A percentile compares a stretch with the other conserved stretches of the same genome.
phyloP scores from a whole-genome alignment of 257 asterid genomes.

The Solanum lycopersicoides region DNA sequence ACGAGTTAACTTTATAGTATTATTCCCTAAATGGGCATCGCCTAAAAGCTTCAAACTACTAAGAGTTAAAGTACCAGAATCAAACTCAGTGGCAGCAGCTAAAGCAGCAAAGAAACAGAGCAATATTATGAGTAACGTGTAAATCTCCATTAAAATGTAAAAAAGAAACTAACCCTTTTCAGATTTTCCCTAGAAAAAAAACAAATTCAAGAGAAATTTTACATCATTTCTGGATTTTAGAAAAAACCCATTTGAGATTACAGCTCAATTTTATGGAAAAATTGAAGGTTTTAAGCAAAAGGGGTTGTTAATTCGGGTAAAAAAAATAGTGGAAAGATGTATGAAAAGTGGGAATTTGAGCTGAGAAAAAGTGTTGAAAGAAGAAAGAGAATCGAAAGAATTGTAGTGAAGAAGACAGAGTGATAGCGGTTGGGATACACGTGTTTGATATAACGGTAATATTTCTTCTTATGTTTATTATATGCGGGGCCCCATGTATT shows the following conservation, averaged over 20 bases:
- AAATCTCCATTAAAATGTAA: conserved; percentile 1
- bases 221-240: neutral
- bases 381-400: conserved; percentile 37
- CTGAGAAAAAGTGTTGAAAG: conserved; percentile 1
- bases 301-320: neutral
- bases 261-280: neutral
- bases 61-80: conserved; percentile 45
- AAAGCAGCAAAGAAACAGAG: neutral
- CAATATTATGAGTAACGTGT: neutral
- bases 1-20: conserved; percentile 53
- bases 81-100: conserved; percentile 24
- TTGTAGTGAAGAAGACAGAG: conserved; percentile 29
- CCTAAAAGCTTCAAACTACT: conserved; percentile 63
- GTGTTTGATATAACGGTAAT: conserved; percentile 58
- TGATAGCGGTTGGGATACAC: conserved; percentile 15
- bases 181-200: neutral
- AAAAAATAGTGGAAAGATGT: neutral
- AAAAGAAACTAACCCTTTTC: neutral
- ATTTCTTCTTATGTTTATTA: neutral
- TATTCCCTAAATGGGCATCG: conserved; percentile 65
- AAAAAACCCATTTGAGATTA: neutral
- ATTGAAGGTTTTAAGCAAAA: neutral
- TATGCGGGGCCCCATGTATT: neutral
- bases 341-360: neutral
- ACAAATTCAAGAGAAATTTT: neutral